Evolutionary conservation across 2,329 filamentous ascomycete species (phyloP), one percentile per base, ranked within the genome.

Genomic region (Aspergillus melleus): DNA sequence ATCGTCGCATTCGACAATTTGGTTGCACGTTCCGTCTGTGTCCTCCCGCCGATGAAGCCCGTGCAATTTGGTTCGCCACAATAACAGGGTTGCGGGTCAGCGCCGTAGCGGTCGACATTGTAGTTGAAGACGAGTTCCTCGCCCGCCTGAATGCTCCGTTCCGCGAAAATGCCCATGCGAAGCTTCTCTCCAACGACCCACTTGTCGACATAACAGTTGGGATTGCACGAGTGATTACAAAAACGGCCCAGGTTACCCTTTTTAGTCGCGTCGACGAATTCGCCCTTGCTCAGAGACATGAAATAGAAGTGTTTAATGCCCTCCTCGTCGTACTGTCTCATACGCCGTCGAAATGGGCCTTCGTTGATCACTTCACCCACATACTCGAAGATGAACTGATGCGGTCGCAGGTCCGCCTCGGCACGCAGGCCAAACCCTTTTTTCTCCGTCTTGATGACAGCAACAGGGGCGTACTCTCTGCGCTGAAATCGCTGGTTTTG

Each of bases 221-320:
- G 95, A 75, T 95, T 96, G 84, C 95, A 99, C 9, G 95, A 98
- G 76, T 99, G 95, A 72, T 99, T 99, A 85, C 95, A 99, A 73
- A 99, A 99, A 30, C 95, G 89, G 54, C 93, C 95, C 6, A 99
- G 85, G 68, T 98, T 98, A 54, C 95, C 95, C 75, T 92, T 96
- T 74, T 95, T 96, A 10, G 95, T 99, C 22, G 95, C 95, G 78
- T 99, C 95, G 60, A 99, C 92, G 72, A 98, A 99, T 76, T 98
- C 95, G 70, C 88, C 91, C 76, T 96, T 96, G 72, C 88, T 96
- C 63, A 99, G 87, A 29, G 95, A 98, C 95, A 99, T 99, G 81
- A 99, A 99, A 79, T 99, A 99, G 76, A 99, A 99, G 78, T 99
- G 95, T 76, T 96, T 96, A 83, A 99, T 97, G 62, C 93, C 93